A percentile compares a stretch with the other conserved stretches of the same genome.
These are phyloP conservation scores for Cercis canadensis DNA, from an alignment of 306 rosid species.

Conservation along the genomic window DNA sequence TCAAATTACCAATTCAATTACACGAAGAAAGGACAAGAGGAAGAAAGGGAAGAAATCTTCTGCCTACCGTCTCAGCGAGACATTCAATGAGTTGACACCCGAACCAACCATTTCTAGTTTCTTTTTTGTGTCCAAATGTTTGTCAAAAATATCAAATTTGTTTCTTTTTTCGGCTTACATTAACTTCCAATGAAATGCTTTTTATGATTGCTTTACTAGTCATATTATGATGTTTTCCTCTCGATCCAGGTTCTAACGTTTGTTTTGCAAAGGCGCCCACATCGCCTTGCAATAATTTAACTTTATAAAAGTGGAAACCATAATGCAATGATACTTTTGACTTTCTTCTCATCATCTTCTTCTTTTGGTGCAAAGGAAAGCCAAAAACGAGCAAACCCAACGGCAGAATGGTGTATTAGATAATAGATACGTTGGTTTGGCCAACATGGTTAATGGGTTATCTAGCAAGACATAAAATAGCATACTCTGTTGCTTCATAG, in stretches of 20 bases:
- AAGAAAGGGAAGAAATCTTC: background rate
- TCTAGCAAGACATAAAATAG: too few species aligned
- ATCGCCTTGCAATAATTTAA: slow-evolving; percentile 27
- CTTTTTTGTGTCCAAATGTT: background rate
- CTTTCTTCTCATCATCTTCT: slow-evolving; percentile 19
- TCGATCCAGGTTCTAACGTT: background rate
- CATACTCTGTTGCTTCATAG: too few species aligned
- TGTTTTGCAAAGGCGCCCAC: slow-evolving; percentile 33
- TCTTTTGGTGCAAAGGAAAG: too few species aligned
- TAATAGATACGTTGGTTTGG: too few species aligned
- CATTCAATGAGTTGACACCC: slow-evolving; percentile 28
- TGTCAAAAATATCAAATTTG: too few species aligned
- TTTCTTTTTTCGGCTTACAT: too few species aligned
- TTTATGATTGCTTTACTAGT: slow-evolving; percentile 11
- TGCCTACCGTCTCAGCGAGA: background rate
- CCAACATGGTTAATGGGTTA: too few species aligned
- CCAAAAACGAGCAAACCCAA: too few species aligned
- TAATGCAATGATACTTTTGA: slow-evolving; percentile 43
- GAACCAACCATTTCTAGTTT: background rate
- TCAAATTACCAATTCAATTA: too few species aligned
- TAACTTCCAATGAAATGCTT: background rate
- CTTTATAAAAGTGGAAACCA: slow-evolving; percentile 46
- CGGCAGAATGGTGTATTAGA: too few species aligned
- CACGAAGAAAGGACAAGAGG: too few species aligned
- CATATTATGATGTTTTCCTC: background rate